Conservation (phyloP, 768 basidiomycete genomes). For the Termitomyces eurrhizus region DNA sequence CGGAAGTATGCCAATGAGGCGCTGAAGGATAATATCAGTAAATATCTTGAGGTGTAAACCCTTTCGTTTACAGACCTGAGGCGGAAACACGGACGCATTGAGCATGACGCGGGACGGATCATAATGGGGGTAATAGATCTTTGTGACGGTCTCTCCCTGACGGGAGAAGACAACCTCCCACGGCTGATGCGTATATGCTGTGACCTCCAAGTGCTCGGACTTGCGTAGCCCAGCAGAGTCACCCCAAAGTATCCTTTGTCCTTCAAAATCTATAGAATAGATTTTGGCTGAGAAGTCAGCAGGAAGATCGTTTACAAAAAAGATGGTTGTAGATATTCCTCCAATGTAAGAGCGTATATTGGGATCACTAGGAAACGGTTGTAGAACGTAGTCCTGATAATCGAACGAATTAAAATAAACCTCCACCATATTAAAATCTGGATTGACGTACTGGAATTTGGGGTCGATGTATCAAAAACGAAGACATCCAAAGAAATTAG, state of each 20-base stretch:
- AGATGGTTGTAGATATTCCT: neutral
- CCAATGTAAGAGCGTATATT: neutral
- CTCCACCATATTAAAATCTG: neutral
- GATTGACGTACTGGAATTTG: neutral
- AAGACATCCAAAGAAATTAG: neutral
- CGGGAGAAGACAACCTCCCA: slow-evolving; percentile 9
- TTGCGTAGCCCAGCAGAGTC: neutral
- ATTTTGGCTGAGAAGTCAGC: neutral
- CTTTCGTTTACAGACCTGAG: neutral
- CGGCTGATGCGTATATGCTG: slow-evolving; percentile 1
- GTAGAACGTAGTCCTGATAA: neutral
- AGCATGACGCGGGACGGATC: neutral
- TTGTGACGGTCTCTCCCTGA: neutral
- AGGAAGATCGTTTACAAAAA: neutral
- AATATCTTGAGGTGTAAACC: neutral
- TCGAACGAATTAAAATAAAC: neutral
- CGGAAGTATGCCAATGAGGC: neutral
- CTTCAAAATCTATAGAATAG: neutral
- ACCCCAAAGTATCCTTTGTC: neutral
- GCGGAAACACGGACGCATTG: slow-evolving; percentile 1
- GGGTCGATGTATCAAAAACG: neutral
- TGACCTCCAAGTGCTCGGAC: neutral
- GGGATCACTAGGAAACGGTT: neutral
- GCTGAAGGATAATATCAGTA: neutral
- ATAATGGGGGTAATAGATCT: slow-evolving; percentile 1